Base-by-base conservation (phyloP, 2,329 filamentous ascomycete species). In the Albifimbria verrucaria region DNA sequence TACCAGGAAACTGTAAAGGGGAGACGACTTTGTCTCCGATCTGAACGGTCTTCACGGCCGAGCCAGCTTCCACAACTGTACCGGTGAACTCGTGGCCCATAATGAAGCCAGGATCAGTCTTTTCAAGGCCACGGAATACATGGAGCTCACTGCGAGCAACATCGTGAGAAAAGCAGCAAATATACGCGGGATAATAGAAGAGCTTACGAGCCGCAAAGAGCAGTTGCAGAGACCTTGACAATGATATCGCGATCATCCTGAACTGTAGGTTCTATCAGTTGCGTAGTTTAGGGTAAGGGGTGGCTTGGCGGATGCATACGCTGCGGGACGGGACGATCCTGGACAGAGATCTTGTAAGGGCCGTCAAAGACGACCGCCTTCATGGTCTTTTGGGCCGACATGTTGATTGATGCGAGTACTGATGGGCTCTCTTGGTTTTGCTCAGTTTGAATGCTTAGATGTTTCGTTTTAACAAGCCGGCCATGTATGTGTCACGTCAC, bases 61-160 rank as follows among this genome's bases (percentile, higher is more conserved):
- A 73, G 0, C 92, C 92, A 44, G 80, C 74, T 57, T 88, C 82
- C 28, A 86, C 79, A 10, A 96, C 83, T 22, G 78, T 80, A 5
- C 92, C 92, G 2, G 89, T 90, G 65, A 96, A 95, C 66, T 96
- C 92, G 68, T 96, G 92, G 54, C 91, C 89, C 88, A 85, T 85
- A 52, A 85, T 79, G 61, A 82, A 83, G 23, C 78, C 82, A 0
- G 87, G 82, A 1, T 71, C 77, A 7, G 85, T 87, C 22, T 84
- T 79, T 65, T 96, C 85, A 62, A 91, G 87, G 32, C 92, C 92
- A 45, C 92, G 88, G 73, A 87, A 96, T 51, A 90, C 85, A 71
- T 96, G 92, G 36, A 96, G 78, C 66, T 96, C 92, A 65, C 89
- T 92, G 20, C 12, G 17, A 24, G 9, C 6, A 24, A n/a, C 24